Conservation (phyloP, 768 basidiomycete species). For the Holtermannia corniformis region DNA sequence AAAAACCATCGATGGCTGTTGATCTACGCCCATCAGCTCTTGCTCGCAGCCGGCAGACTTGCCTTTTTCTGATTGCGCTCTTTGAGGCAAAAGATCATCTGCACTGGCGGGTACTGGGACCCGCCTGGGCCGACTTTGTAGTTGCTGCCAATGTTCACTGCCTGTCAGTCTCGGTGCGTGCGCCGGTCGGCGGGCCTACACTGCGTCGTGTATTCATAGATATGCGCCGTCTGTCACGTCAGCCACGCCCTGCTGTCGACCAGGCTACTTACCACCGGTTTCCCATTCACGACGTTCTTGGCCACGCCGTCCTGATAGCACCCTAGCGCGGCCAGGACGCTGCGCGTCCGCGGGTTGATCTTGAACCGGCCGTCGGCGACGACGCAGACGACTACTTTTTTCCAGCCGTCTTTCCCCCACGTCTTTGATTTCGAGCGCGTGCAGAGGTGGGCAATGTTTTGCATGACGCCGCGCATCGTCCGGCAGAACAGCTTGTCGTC, state of each 20-base stretch:
- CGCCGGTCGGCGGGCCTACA: slow-evolving; percentile 46
- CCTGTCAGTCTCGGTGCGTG: slow-evolving; percentile 3
- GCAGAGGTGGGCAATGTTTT: slow-evolving; percentile 82
- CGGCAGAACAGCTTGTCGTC: slow-evolving; percentile 73
- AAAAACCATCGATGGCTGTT: slow-evolving; percentile 92
- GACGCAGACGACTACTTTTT: slow-evolving; percentile 91
- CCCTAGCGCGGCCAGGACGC: slow-evolving; percentile 82
- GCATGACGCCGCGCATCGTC: slow-evolving; percentile 93
- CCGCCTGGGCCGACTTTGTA: slow-evolving; percentile 62
- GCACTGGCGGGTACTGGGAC: slow-evolving; percentile 73
- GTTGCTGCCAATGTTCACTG: slow-evolving; percentile 71
- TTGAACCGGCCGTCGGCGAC: slow-evolving; percentile 78
- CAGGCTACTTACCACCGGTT: slow-evolving; percentile 50
- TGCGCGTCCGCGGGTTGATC: slow-evolving; percentile 55
- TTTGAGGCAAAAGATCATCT: slow-evolving; percentile 65
- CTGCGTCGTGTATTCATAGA: slow-evolving; percentile 60
- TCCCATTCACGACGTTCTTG: slow-evolving; percentile 59
- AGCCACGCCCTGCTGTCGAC: background rate
- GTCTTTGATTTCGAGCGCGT: slow-evolving; percentile 79
- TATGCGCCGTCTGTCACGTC: slow-evolving; percentile 20
- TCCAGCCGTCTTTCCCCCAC: slow-evolving; percentile 97
- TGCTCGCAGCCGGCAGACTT: background rate
- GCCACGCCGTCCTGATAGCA: slow-evolving; percentile 76
- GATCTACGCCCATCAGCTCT: slow-evolving; percentile 48
- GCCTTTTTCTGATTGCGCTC: slow-evolving; percentile 64